These are phyloP conservation scores for Boletus rubescentipes DNA, from an alignment of 768 basidiomycete species.

Conservation along the genomic window DNA sequence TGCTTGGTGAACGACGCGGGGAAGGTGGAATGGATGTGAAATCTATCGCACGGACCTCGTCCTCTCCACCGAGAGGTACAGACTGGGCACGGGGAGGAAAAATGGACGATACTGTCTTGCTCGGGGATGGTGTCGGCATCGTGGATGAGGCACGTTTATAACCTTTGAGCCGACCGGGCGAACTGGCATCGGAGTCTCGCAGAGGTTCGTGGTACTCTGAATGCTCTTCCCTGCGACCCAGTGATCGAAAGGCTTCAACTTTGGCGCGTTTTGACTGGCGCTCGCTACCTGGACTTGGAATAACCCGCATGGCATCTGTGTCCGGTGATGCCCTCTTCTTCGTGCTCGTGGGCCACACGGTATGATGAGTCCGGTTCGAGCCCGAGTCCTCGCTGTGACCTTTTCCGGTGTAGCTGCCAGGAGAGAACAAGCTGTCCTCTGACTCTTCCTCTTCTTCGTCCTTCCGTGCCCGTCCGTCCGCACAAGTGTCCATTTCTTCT, in stretches of 20 bases:
- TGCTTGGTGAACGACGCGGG: slow-evolving; percentile 27
- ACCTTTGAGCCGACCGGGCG: background rate
- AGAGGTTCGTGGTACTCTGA: slow-evolving; percentile 21
- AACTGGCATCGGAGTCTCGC: slow-evolving; percentile 16
- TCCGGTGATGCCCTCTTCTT: slow-evolving; percentile 35
- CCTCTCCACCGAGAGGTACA: slow-evolving; percentile 25
- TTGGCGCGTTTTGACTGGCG: slow-evolving; percentile 29
- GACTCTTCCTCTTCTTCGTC: slow-evolving; percentile 24
- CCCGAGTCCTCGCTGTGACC: background rate
- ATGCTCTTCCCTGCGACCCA: slow-evolving; percentile 12
- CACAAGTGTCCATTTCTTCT: background rate
- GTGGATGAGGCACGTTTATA: slow-evolving; percentile 23
- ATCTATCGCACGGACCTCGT: slow-evolving; percentile 17
- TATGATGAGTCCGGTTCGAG: background rate
- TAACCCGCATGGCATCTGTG: slow-evolving; percentile 7
- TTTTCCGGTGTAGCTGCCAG: background rate
- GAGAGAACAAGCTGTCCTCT: slow-evolving; percentile 39
- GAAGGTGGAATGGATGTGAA: slow-evolving; percentile 25
- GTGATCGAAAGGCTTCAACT: slow-evolving; percentile 17
- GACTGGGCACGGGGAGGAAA: slow-evolving; percentile 29
- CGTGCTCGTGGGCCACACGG: slow-evolving; percentile 4
- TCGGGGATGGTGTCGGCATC: slow-evolving; percentile 20
- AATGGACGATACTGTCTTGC: slow-evolving; percentile 2
- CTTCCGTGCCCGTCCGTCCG: slow-evolving; percentile 6
- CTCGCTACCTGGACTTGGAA: slow-evolving; percentile 13